Base-by-base conservation (phyloP, 148 eudicot genomes). In the Persicaria maculosa region DNA sequence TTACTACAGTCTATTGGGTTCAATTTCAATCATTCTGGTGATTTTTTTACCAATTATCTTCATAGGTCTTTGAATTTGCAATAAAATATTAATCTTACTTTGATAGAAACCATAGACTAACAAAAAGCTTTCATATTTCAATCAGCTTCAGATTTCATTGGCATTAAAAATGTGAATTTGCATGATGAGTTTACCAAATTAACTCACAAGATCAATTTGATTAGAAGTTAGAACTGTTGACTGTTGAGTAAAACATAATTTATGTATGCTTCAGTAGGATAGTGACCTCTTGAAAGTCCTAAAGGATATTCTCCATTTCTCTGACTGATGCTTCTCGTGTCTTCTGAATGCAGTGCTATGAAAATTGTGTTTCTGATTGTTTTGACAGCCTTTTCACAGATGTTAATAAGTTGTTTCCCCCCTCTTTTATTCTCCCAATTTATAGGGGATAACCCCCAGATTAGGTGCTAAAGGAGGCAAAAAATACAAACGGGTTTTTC, bases 381-480 rank as follows among this genome's bases (percentile, higher is more conserved):
- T 59, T 25, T 59, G 40, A 59, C 65, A 59, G 65, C 65, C 14
- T 59, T 59, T 9, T 9, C 25, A 40, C 40, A 20, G 40, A 59
- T 59, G 10, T 8, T 59, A 22, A 59, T 59, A 9, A 20, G 6
- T 57, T 53, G 19, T 2, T 57, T 57, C 25, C 9, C 17, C 65
- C 65, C 65, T 75, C 52, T 75, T 19, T 58, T 55, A 70, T 61
- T 75, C 47, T 72, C 31, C 44, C 52, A 50, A 54, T 77, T 64
- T 87, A 84, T 72, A 95, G 99, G 82, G 96, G 85, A 70, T 97
- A 89, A 85, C 99, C 97, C 71, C 97, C 99, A 76, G 99, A 95
- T 84, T 84, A 90, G 86, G 83, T 95, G 67, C 84, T 95, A 20
- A 86, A 84, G 78, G 91, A 88, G 75, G 90, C 96, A 71, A 95